Evolutionary conservation across 805 yeast genomes (phyloP).

Genomic region (Schwanniomyces yamadae): DNA sequence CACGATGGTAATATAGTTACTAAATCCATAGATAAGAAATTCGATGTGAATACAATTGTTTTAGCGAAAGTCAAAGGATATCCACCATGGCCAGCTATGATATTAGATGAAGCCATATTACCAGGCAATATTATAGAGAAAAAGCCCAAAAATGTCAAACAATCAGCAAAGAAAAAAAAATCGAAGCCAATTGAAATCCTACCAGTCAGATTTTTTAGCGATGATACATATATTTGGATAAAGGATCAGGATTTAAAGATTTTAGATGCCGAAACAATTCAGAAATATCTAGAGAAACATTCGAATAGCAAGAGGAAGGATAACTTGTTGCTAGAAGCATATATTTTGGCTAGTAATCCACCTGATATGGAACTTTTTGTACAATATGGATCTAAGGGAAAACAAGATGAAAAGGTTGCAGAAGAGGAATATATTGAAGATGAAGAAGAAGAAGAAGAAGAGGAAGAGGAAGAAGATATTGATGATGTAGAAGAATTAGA

Average conservation of each 20-base stretch:
- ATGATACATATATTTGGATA: constrained; percentile 73
- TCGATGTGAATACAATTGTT: constrained; percentile 27
- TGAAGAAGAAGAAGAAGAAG: constrained; percentile 16
- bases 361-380: constrained; percentile 43
- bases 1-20: constrained; percentile 1
- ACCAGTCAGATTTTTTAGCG: constrained; percentile 70
- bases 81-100: constrained; percentile 91
- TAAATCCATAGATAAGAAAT: neutral
- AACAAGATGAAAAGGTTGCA: constrained; percentile 44
- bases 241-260: constrained; percentile 48
- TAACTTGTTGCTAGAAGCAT: constrained; percentile 49
- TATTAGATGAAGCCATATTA: constrained; percentile 56
- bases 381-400: constrained; percentile 40
- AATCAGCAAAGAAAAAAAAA: constrained; percentile 16
- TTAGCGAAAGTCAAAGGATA: constrained; percentile 83
- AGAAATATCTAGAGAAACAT: constrained; percentile 28
- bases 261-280: constrained; percentile 43
- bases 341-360: constrained; percentile 49
- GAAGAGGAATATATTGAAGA: constrained; percentile 36
- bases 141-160: constrained; percentile 47
- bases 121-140: constrained; percentile 55
- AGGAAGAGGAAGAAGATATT: constrained; percentile 16
- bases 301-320: constrained; percentile 36
- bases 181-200: constrained; percentile 15
- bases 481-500: constrained; percentile 15